A percentile compares a stretch with the other conserved stretches of the same genome.
phyloP scores from a whole-genome alignment of 345 rosid species.

The Heritiera littoralis region DNA sequence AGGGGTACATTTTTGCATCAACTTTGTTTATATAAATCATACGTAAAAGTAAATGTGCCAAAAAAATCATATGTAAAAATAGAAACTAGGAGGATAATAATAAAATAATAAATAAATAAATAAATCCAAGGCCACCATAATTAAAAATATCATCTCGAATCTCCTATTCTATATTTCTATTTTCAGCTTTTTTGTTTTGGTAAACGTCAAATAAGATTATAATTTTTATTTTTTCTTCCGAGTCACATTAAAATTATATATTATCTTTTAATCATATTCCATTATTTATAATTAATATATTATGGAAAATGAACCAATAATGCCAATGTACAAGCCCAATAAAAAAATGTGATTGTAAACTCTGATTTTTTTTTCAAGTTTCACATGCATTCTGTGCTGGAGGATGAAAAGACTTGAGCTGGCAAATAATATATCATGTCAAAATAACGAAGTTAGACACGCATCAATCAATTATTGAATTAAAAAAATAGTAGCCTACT shows the following conservation, averaged over 20 bases:
- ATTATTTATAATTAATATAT: too few relatives aligned
- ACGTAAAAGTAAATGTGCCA: not conserved
- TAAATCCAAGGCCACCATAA: not conserved
- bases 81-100: not conserved
- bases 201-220: not conserved
- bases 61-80: not conserved
- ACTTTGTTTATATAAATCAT: not conserved
- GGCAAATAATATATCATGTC: not conserved
- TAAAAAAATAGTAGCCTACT: not conserved
- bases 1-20: too few relatives aligned
- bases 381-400: not conserved
- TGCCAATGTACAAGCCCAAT: too few relatives aligned
- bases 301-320: too few relatives aligned
- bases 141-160: too few relatives aligned
- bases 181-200: not conserved
- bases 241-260: not conserved
- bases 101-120: not conserved
- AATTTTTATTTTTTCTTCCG: not conserved
- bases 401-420: not conserved
- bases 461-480: not conserved
- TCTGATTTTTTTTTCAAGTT: too few relatives aligned
- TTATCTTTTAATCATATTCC: too few relatives aligned
- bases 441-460: slow-evolving; percentile 4
- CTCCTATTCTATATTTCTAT: too few relatives aligned
- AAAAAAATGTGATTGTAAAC: too few relatives aligned